Evolutionary conservation across 306 rosid genomes (phyloP), one percentile per base, ranked within the genome.

Genomic region (Medicago lupulina): DNA sequence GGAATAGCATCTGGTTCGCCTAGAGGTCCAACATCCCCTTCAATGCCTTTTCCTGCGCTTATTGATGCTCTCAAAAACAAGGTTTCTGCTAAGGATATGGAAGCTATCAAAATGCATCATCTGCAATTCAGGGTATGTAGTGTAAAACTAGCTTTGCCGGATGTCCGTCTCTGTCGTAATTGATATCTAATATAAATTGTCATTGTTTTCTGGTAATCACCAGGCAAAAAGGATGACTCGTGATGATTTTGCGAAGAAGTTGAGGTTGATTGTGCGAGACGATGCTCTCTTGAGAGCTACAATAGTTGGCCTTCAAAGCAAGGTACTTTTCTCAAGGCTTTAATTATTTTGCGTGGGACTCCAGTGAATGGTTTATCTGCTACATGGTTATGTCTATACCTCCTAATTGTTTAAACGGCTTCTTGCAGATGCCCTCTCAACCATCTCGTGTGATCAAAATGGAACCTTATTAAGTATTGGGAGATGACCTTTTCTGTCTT

Each of bases 21-120:
- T 23, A 90, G 73, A 77, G 77, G 81, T 74, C 95, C 96, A 34
- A 88, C 81, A 70, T 93, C 98, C 47, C 92, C 98, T 13, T 93
- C 94, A 94, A 90, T 93, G 96, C 90, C 98, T 82, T 93, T 93
- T 76, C 89, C 96, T 49, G 82, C 80, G 87, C 82, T 93, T 73
- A 87, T 93, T 87, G 79, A 80, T 82, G 94, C 96, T 38, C 89
- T 93, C 64, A 78, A 80, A 62, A 69, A 78, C 15, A 75, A 85
- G 61, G 89, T 93, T 81, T 68, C 89, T 83, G 51, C 86, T 17
- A 54, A 77, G 51, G 83, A 80, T 59, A 88, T 93, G 96, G 90
- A 86, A 12, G 69, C 55, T 31, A 67, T 93, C 63, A 85, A 73
- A 67, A 50, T 18, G 18, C 85, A 90, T 77, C 90, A 90, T 68